phyloP scores from a whole-genome alignment of 2,329 filamentous ascomycete genomes.

The Cercospora sojina region DNA sequence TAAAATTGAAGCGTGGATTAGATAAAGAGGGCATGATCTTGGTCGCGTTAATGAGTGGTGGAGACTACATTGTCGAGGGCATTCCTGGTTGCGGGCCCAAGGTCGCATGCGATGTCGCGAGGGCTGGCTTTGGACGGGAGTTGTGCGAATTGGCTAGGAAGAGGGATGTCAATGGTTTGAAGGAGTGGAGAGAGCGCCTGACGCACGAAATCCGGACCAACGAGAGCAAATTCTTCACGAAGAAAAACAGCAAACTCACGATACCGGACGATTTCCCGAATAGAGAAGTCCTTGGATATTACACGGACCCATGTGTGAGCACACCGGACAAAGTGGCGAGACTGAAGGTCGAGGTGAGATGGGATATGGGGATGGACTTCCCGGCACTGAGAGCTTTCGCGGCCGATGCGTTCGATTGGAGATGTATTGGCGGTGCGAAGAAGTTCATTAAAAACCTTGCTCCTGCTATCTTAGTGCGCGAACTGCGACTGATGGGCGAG shows the following conservation, averaged over 20 bases:
- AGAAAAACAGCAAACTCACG: constrained; percentile 68
- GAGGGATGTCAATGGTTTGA: constrained; percentile 59
- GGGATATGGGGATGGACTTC: constrained; percentile 65
- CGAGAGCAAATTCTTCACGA: constrained; percentile 74
- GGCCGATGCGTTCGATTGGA: constrained; percentile 83
- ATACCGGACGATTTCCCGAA: constrained; percentile 84
- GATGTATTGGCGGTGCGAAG: constrained; percentile 70
- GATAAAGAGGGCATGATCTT: constrained; percentile 89
- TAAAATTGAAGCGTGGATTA: constrained; percentile 59
- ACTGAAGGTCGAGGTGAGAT: constrained; percentile 56
- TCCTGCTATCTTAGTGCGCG: constrained; percentile 68
- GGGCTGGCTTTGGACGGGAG: constrained; percentile 78
- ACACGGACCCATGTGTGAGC: constrained; percentile 84
- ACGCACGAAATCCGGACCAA: constrained; percentile 79
- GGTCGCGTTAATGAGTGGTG: constrained; percentile 90
- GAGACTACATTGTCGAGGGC: constrained; percentile 87
- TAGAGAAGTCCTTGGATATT: constrained; percentile 75
- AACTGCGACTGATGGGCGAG: constrained; percentile 45
- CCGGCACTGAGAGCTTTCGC: constrained; percentile 70
- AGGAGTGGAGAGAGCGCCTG: constrained; percentile 69
- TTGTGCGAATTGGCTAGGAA: constrained; percentile 63
- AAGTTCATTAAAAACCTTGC: constrained; percentile 82
- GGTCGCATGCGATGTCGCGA: constrained; percentile 83
- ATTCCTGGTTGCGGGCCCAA: constrained; percentile 85
- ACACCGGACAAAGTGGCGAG: constrained; percentile 55